phyloP scores from a whole-genome alignment of 2,329 filamentous ascomycete genomes.

The Dothideomycetes sp. region DNA sequence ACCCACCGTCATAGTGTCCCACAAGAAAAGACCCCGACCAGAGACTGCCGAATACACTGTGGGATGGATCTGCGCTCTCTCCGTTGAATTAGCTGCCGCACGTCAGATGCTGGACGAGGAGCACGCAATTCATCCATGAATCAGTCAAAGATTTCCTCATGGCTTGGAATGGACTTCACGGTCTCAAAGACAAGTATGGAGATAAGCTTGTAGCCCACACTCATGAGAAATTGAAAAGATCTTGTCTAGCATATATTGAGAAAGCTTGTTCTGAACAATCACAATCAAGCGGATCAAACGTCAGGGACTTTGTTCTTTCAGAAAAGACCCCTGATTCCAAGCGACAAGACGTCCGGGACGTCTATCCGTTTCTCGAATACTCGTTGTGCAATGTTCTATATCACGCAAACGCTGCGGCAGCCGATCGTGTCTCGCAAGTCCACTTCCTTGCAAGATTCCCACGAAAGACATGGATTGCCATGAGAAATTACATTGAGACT shows the following conservation, averaged over 20 bases:
- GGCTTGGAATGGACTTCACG: constrained; percentile 20
- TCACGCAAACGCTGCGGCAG: constrained; percentile 29
- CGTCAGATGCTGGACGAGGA: constrained; percentile 10
- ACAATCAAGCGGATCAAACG: not conserved
- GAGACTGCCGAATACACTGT: constrained; percentile 9
- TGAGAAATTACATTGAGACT: constrained; percentile 22
- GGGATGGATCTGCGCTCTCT: constrained; percentile 14
- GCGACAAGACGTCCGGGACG: constrained; percentile 9
- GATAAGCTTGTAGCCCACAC: not conserved
- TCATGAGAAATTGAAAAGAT: constrained; percentile 13
- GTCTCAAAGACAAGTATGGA: constrained; percentile 19
- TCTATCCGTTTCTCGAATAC: constrained; percentile 40
- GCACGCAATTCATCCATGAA: constrained; percentile 42
- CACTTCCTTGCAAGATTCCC: constrained; percentile 23
- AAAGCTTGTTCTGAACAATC: not conserved
- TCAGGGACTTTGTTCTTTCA: not conserved
- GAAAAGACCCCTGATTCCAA: not conserved
- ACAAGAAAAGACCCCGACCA: not conserved
- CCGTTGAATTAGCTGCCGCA: constrained; percentile 12
- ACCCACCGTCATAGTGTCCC: no score
- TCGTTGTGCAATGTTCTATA: constrained; percentile 27
- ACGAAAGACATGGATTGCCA: constrained; percentile 18
- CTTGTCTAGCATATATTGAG: constrained; percentile 8
- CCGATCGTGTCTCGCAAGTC: constrained; percentile 15
- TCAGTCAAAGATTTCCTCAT: constrained; percentile 39